A percentile compares a stretch with the other conserved stretches of the same genome.
Evolutionary conservation across 495 filamentous ascomycete species (phyloP).

Genomic region (Hypoxylon perforatum): DNA sequence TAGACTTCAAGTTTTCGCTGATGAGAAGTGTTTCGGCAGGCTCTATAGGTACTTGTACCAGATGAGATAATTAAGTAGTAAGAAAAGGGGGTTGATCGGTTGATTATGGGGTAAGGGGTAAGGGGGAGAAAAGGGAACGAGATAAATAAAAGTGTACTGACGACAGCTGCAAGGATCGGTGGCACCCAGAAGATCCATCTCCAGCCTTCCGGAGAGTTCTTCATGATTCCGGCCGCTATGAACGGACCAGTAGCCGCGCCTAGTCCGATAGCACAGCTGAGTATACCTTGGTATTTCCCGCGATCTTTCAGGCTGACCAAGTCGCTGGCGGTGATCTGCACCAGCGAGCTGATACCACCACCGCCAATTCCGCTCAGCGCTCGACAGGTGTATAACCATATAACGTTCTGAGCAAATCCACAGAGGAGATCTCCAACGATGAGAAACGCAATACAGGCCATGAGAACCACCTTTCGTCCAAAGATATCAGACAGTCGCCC

Average conservation of each 20-base stretch:
- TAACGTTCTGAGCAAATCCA: slow-evolving; percentile 59
- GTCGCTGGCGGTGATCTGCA: slow-evolving; percentile 49
- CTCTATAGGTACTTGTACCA: background rate
- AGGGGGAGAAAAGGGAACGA: background rate
- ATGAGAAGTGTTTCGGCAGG: background rate
- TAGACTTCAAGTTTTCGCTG: background rate
- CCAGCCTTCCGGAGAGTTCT: slow-evolving; percentile 41
- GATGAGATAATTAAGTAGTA: no score
- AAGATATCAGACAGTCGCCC: slow-evolving; percentile 69
- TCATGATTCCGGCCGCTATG: slow-evolving; percentile 42
- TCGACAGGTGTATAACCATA: slow-evolving; percentile 68
- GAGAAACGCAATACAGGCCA: slow-evolving; percentile 50
- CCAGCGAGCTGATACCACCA: slow-evolving; percentile 48
- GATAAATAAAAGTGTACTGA: slow-evolving; percentile 14
- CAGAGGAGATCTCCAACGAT: slow-evolving; percentile 65
- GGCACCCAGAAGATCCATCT: slow-evolving; percentile 47
- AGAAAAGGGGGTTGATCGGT: no score
- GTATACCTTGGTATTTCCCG: slow-evolving; percentile 54
- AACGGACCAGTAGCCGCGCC: slow-evolving; percentile 57
- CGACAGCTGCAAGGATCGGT: slow-evolving; percentile 24
- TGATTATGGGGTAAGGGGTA: background rate
- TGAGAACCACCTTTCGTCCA: slow-evolving; percentile 64
- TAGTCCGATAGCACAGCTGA: slow-evolving; percentile 53
- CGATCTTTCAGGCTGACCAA: slow-evolving; percentile 48
- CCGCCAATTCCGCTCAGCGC: slow-evolving; percentile 64